These are phyloP conservation scores for Papilionanthe hybrid DNA, from an alignment of 116 monocot species.

Conservation along the genomic window DNA sequence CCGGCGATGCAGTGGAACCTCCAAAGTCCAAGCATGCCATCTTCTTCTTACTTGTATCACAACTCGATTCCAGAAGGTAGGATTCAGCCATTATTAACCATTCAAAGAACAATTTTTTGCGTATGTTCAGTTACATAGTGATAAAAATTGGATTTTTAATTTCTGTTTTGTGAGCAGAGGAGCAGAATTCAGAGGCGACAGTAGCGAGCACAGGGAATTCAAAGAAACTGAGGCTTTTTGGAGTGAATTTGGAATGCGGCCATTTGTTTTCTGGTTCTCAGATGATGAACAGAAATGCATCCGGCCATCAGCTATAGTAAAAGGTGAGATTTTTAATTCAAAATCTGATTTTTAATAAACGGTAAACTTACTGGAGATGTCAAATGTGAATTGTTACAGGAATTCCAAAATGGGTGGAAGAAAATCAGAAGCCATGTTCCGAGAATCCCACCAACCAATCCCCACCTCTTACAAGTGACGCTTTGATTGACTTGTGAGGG, in stretches of 20 bases:
- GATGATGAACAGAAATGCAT: conserved; percentile 1
- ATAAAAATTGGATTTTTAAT: not conserved
- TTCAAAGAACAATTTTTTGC: not conserved
- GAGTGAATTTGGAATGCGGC: conserved; percentile 52
- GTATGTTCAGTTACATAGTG: not conserved
- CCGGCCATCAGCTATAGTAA: not conserved
- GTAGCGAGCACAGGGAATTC: conserved; percentile 5
- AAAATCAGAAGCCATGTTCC: conserved; percentile 23
- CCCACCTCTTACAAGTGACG: conserved; percentile 8
- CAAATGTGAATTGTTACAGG: conserved; percentile 13
- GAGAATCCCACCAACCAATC: conserved; percentile 16
- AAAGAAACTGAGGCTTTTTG: conserved; percentile 57
- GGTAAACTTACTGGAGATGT: not conserved
- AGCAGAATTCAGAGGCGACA: not conserved
- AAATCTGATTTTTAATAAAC: not conserved
- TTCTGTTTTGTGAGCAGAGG: conserved; percentile 14
- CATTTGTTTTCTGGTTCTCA: conserved; percentile 12
- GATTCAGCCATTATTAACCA: not conserved
- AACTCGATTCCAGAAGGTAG: conserved; percentile 23
- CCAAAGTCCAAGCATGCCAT: not conserved
- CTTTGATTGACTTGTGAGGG: conserved; percentile 9
- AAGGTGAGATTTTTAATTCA: not conserved
- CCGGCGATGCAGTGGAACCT: conserved; percentile 7
- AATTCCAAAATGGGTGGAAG: not conserved
- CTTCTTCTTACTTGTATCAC: conserved; percentile 14